Evolutionary conservation across 352 stramenopile species (phyloP), one percentile per base, ranked within the genome.

Genomic region (Peronospora belbahrii): DNA sequence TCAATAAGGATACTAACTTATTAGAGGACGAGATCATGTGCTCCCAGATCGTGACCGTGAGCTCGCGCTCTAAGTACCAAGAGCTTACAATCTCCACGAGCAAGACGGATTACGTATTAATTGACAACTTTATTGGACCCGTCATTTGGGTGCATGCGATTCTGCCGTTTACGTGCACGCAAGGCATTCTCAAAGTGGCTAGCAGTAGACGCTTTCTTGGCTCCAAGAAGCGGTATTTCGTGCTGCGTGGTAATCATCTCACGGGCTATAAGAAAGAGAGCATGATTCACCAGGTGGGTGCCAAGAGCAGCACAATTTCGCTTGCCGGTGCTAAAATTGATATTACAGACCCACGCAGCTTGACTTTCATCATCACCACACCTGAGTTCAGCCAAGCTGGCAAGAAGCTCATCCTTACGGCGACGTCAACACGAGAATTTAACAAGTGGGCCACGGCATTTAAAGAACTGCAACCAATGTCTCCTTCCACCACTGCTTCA

Each of bases 11-110:
- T 41, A 87, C 77, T 59, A 92, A 92, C 62, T 73, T 87, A 72
- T 73, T 92, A 60, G 80, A 92, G 45, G 80, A 92, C 56, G 80
- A 92, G 59, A 80, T 92, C 62, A 87, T 92, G 71, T 89, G 80
- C 64, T 77, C 73, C 9, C 80, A 89, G 47, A 88, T 92, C 51
- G 77, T 92, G 55, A 92, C 80, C 3, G 77, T 92, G 49, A 92
- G 80, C 56, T 88, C 74, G 28, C 75, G 80, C 47, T 73, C 56
- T 35, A 92, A 92, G 63, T 66, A 78, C 36, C 67, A 83, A 25
- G 80, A 92, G 63, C 51, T 92, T 15, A 65, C 81, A 17, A 70
- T 92, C 22, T 70, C 74, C 8, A 87, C 77, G 43, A 52, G 65
- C 54, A 85, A 86, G 61, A 66, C 47, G 55, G 80, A 92, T 61